Evolutionary conservation across 2,329 filamentous ascomycete genomes (phyloP).

Genomic region (Apiospora saccharicola): DNA sequence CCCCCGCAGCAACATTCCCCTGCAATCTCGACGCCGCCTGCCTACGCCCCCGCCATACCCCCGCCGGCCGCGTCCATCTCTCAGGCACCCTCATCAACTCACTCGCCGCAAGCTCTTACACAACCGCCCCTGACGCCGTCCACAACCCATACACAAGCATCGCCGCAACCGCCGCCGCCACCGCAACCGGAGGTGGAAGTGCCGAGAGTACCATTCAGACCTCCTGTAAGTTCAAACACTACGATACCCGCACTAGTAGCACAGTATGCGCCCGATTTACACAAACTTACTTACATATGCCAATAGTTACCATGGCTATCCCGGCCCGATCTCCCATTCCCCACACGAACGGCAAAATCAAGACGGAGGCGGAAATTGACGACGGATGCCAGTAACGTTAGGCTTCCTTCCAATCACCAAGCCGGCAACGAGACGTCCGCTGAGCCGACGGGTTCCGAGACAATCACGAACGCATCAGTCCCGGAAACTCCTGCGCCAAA

Average conservation of each 20-base stretch:
- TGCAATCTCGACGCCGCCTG: slow-evolving; percentile 60
- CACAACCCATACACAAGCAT: slow-evolving; percentile 49
- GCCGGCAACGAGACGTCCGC: slow-evolving; percentile 37
- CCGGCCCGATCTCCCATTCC: slow-evolving; percentile 58
- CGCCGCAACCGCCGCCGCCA: slow-evolving; percentile 28
- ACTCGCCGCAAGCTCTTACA: slow-evolving; percentile 49
- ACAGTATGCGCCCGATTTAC: not conserved
- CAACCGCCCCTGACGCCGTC: slow-evolving; percentile 55
- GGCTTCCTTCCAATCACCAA: slow-evolving; percentile 51
- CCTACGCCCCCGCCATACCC: slow-evolving; percentile 53
- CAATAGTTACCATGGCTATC: slow-evolving; percentile 66
- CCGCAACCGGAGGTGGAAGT: slow-evolving; percentile 38
- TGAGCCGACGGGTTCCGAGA: slow-evolving; percentile 20
- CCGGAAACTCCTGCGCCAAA: slow-evolving; percentile 32
- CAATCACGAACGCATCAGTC: slow-evolving; percentile 34
- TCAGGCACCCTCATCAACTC: slow-evolving; percentile 62
- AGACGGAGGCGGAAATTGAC: slow-evolving; percentile 52
- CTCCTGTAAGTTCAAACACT: slow-evolving; percentile 54
- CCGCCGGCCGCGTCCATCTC: slow-evolving; percentile 50
- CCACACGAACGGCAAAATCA: slow-evolving; percentile 48
- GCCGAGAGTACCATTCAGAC: slow-evolving; percentile 47
- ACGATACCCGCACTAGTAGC: not conserved
- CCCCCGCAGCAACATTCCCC: slow-evolving; percentile 54
- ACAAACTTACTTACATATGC: slow-evolving; percentile 1
- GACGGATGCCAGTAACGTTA: slow-evolving; percentile 48